Evolutionary conservation across 768 basidiomycete genomes (phyloP).

Genomic region (Royoungia palumana): DNA sequence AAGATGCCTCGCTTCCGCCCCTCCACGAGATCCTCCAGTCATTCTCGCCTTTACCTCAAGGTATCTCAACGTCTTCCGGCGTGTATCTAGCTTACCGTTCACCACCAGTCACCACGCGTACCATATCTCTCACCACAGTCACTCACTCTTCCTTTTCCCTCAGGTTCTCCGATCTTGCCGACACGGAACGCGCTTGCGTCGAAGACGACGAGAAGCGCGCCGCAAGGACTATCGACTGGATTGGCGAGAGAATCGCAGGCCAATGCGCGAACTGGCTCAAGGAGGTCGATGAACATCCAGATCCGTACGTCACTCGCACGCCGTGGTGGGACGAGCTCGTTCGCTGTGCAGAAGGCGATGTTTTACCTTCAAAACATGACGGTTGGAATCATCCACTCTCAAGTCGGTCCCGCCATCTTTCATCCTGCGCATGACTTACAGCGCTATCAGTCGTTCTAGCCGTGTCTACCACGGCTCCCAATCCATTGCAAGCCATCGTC

Average conservation of each 20-base stretch:
- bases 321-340: constrained; percentile 90
- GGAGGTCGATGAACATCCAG: constrained; percentile 49
- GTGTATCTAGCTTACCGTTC: constrained; percentile 5
- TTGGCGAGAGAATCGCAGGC: constrained; percentile 64
- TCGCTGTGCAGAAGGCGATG: constrained; percentile 74
- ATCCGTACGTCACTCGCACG: constrained; percentile 43
- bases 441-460: constrained; percentile 63
- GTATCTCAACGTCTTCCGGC: constrained; percentile 37
- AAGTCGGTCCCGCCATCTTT: constrained; percentile 43
- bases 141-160: constrained; percentile 70
- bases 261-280: constrained; percentile 70
- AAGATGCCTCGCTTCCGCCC: constrained; percentile 58
- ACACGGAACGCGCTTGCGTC: constrained; percentile 68
- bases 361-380: constrained; percentile 65
- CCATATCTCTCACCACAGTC: constrained; percentile 66
- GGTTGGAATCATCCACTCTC: constrained; percentile 88
- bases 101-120: constrained; percentile 71
- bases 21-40: constrained; percentile 76
- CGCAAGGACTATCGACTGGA: constrained; percentile 82
- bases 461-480: constrained; percentile 77
- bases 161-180: constrained; percentile 71
- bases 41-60: constrained; percentile 80
- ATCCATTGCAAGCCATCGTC: constrained; percentile 77
- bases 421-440: constrained; percentile 11
- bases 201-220: constrained; percentile 82